Conservation (phyloP, 805 yeast genomes). For the Lipomyces sp. region DNA sequence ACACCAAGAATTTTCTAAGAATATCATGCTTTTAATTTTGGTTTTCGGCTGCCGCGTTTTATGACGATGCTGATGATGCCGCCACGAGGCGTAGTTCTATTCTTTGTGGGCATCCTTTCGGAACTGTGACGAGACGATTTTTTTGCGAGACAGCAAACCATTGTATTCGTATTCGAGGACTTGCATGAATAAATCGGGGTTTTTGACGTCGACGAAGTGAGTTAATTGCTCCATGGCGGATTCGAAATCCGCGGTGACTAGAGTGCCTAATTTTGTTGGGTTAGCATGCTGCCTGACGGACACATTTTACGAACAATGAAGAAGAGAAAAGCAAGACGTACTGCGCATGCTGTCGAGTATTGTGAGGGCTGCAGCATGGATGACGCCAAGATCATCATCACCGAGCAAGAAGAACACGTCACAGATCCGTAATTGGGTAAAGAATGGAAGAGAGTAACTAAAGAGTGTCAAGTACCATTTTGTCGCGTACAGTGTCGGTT, state of each 20-base stretch:
- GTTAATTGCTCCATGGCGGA: constrained; percentile 25
- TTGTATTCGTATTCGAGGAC: constrained; percentile 25
- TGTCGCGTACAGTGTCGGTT: constrained; percentile 35
- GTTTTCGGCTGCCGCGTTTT: too few species aligned
- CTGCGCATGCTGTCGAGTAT: constrained; percentile 22
- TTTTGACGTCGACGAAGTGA: constrained; percentile 12
- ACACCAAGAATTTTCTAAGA: too few species aligned
- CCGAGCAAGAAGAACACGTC: constrained; percentile 34
- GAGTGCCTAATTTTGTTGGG: neutral
- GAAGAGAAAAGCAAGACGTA: neutral
- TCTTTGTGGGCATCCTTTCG: too few species aligned
- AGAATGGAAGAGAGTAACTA: constrained; percentile 34
- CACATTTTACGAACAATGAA: neutral
- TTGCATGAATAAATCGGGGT: constrained; percentile 31
- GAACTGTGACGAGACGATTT: neutral
- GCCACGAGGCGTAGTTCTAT: too few species aligned
- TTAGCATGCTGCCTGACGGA: too few species aligned
- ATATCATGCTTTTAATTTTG: too few species aligned
- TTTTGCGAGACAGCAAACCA: neutral
- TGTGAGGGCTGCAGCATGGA: constrained; percentile 36
- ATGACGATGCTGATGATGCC: too few species aligned
- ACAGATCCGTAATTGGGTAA: constrained; percentile 37
- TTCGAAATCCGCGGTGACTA: constrained; percentile 26
- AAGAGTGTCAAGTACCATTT: constrained; percentile 39
- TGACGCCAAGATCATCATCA: constrained; percentile 15